Base-by-base conservation (phyloP, 2,329 filamentous ascomycete genomes). In the Fusarium decemcellulare region DNA sequence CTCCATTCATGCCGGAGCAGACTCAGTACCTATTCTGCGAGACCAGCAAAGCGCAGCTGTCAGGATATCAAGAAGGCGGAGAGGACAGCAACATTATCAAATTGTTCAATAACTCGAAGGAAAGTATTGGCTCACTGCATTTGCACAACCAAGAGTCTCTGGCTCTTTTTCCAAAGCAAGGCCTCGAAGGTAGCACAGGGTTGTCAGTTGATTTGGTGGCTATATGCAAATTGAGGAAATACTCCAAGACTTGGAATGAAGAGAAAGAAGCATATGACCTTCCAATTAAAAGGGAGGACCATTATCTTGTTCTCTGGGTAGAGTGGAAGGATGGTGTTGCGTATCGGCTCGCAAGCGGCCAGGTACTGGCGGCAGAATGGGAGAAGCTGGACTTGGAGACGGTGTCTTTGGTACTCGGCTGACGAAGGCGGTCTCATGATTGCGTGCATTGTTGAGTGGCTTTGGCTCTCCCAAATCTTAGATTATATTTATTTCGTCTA, bases 11-110 rank as follows among this genome's bases (percentile, higher is more conserved):
- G 39, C 61, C 65, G 2, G 54, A 68, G 30, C 65, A 69, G n/a
- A 69, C 67, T 0, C 34, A 30, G 5, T 67, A 58, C 16, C 16
- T 68, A 1, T 60, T 65, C 15, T 65, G 61, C 9, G 16, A 68
- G 2, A 69, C 61, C 1, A 27, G 1, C 6, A 47, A 34, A 18
- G 58, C 51, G 11, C 53, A 6, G 8, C 29, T 67, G 1, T 42
- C 1, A 1, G 12, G 16, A 18, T 29, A 51, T 39, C 10, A 30
- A 10, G n/a, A 6, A 10, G 27, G 6, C 6, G 4, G 53, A 34
- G 32, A 34, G 32, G 32, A 9, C 32, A 12, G 12, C 12, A 34
- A 34, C 7, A 18, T 43, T n/a, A 14, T 18, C 6, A 16, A 3
- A 2, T 8, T 63, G 27, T 16, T 23, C 23, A 44, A 44, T 16